Evolutionary conservation across 2,329 filamentous ascomycete species (phyloP).

Genomic region (Tympanopsis confertula): DNA sequence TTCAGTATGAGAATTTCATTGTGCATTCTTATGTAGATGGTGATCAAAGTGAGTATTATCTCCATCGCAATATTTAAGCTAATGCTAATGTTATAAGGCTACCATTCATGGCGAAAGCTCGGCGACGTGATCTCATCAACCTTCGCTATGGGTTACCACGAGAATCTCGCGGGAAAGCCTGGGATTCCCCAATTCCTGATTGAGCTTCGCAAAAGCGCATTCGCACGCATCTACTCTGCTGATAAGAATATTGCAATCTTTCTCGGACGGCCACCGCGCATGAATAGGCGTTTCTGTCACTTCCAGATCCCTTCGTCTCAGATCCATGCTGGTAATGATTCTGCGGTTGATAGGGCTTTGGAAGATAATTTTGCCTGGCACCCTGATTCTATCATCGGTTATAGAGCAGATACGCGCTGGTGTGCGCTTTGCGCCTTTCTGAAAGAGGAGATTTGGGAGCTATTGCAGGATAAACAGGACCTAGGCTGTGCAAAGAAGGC

Average conservation of each 20-base stretch:
- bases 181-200: constrained; percentile 23
- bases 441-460: constrained; percentile 19
- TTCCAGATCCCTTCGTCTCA: constrained; percentile 19
- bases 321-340: constrained; percentile 16
- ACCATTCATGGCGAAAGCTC: constrained; percentile 30
- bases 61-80: background rate
- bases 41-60: constrained; percentile 24
- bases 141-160: constrained; percentile 33
- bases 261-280: constrained; percentile 33
- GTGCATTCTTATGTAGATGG: constrained; percentile 27
- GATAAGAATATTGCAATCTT: constrained; percentile 36
- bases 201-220: constrained; percentile 24
- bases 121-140: constrained; percentile 31
- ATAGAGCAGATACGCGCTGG: constrained; percentile 13
- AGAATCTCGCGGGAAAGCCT: constrained; percentile 17
- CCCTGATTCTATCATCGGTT: background rate
- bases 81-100: constrained; percentile 17
- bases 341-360: constrained; percentile 16
- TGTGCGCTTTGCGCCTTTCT: constrained; percentile 15
- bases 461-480: constrained; percentile 9
- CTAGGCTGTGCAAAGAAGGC: constrained; percentile 4
- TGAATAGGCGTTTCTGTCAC: constrained; percentile 27
- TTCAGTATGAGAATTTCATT: constrained; percentile 35
- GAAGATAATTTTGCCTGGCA: constrained; percentile 7
- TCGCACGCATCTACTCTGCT: constrained; percentile 27